Conservation (phyloP, 345 rosid genomes). For the Alliaria petiolata region DNA sequence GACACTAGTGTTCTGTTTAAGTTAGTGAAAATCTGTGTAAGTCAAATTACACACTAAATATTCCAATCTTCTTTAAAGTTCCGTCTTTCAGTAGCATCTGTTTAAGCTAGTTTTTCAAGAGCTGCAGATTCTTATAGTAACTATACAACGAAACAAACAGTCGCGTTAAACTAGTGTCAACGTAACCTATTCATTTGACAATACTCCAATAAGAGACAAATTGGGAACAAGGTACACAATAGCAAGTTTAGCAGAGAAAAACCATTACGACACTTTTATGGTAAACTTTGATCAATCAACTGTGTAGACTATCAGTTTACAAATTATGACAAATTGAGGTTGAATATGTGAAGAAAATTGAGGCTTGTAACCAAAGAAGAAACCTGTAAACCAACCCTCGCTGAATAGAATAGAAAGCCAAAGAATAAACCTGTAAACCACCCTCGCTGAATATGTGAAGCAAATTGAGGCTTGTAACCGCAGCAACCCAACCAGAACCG, state of each 20-base stretch:
- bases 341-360: too few species aligned
- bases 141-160: not conserved
- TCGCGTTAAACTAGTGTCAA: not conserved
- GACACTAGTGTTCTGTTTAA: not conserved
- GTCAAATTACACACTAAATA: not conserved
- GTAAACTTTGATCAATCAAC: not conserved
- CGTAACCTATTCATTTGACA: not conserved
- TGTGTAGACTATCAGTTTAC: slow-evolving; percentile 9
- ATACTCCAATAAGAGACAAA: not conserved
- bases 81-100: not conserved
- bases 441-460: slow-evolving; percentile 86
- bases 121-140: not conserved
- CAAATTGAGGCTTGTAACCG: slow-evolving; percentile 81
- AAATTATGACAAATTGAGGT: not conserved
- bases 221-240: not conserved
- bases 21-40: not conserved
- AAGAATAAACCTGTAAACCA: slow-evolving; percentile 78
- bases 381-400: too few species aligned
- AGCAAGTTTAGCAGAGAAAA: slow-evolving; percentile 4
- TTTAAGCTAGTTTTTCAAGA: not conserved
- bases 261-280: not conserved
- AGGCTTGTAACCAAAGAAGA: too few species aligned
- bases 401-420: slow-evolving; percentile 6
- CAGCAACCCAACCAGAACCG: slow-evolving; percentile 93
- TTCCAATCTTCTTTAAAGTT: not conserved